phyloP scores from a whole-genome alignment of 768 basidiomycete species.

The Russula griseocarnosa region DNA sequence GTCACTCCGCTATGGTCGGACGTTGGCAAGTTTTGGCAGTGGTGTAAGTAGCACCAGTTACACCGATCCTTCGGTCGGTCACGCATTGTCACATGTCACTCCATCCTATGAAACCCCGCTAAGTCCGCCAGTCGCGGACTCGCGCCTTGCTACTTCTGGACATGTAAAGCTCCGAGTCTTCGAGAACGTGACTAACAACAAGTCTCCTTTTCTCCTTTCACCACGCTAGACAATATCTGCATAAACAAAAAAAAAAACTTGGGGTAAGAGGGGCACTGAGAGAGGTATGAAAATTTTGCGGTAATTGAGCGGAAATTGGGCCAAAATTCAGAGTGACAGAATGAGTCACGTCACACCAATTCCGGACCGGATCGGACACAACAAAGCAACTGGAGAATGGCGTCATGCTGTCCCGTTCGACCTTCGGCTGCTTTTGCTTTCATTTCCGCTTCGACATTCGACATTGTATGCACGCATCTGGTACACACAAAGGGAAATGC shows the following conservation, averaged over 20 bases:
- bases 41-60: too few species aligned
- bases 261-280: too few species aligned
- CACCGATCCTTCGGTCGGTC: not conserved
- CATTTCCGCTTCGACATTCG: slow-evolving; percentile 1
- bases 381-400: not conserved
- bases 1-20: slow-evolving; percentile 3
- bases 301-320: not conserved
- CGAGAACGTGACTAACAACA: not conserved
- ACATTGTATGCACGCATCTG: too few species aligned
- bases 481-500: not conserved
- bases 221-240: not conserved
- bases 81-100: not conserved
- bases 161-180: too few species aligned
- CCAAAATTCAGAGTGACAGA: not conserved
- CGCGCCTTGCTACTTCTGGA: too few species aligned
- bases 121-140: too few species aligned
- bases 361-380: not conserved
- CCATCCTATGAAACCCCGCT: too few species aligned
- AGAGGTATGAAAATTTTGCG: not conserved
- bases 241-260: not conserved
- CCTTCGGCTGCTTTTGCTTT: not conserved
- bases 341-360: not conserved
- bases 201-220: not conserved
- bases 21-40: not conserved
- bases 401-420: too few species aligned